phyloP scores from a whole-genome alignment of 2,329 filamentous ascomycete genomes.

The Geosmithia putterillii region DNA sequence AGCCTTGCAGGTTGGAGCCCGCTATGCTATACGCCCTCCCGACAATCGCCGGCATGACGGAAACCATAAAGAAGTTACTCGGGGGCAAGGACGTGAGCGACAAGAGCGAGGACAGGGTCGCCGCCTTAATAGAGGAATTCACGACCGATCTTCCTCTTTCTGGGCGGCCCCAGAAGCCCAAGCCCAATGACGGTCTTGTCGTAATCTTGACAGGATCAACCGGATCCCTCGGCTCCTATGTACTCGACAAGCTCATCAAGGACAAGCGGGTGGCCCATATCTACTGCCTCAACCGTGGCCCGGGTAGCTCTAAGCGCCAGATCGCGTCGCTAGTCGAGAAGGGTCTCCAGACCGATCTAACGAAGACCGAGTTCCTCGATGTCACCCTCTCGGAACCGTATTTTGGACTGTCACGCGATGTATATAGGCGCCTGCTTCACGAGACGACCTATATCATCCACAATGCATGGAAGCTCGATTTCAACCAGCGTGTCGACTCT shows the following conservation, averaged over 20 bases:
- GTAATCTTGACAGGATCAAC: slow-evolving; percentile 80
- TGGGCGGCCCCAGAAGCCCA: slow-evolving; percentile 1
- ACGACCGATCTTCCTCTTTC: slow-evolving; percentile 9
- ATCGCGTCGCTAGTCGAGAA: not conserved
- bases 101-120: slow-evolving; percentile 5
- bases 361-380: slow-evolving; percentile 5
- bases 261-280: slow-evolving; percentile 6
- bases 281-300: slow-evolving; percentile 13
- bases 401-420: slow-evolving; percentile 2
- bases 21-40: slow-evolving; percentile 15
- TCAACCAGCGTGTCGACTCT: slow-evolving; percentile 3
- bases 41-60: slow-evolving; percentile 12
- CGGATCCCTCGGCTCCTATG: slow-evolving; percentile 73
- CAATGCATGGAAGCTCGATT: slow-evolving; percentile 6
- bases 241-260: slow-evolving; percentile 29
- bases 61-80: slow-evolving; percentile 6
- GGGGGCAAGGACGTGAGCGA: slow-evolving; percentile 3
- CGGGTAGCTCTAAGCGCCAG: not conserved
- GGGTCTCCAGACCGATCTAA: not conserved
- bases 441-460: slow-evolving; percentile 5
- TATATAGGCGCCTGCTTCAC: slow-evolving; percentile 2
- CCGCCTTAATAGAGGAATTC: slow-evolving; percentile 12
- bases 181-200: slow-evolving; percentile 29
- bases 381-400: slow-evolving; percentile 1
- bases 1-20: no score